These are phyloP conservation scores for Gossypium anomalum DNA, from an alignment of 345 rosid genomes.

Conservation along the genomic window DNA sequence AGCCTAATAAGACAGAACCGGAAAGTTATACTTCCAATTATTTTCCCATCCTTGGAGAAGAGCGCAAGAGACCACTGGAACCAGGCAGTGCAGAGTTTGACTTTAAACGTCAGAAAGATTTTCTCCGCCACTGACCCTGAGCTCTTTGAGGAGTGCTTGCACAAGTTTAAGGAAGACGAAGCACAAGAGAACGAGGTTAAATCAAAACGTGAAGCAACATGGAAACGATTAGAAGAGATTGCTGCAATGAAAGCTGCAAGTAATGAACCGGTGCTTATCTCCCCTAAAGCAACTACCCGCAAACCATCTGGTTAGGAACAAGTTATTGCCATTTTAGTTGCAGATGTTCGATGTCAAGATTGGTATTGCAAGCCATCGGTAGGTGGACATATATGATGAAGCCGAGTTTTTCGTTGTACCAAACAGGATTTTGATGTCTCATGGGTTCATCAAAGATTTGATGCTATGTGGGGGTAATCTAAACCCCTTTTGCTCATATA, in stretches of 20 bases:
- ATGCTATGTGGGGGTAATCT: conserved; percentile 10
- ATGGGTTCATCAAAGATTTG: conserved; percentile 6
- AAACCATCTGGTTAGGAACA: conserved; percentile 33
- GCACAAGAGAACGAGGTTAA: conserved; percentile 45
- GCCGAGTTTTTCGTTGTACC: conserved; percentile 12
- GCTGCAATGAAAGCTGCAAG: conserved; percentile 58
- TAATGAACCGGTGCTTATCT: conserved; percentile 42
- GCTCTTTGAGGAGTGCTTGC: conserved; percentile 66
- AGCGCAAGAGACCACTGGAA: conserved; percentile 76
- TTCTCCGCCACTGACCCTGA: conserved; percentile 70
- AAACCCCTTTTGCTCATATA: conserved; percentile 11
- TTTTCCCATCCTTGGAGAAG: conserved; percentile 67
- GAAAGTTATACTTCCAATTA: conserved; percentile 67
- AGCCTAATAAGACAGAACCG: conserved; percentile 71
- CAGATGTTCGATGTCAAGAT: conserved; percentile 4
- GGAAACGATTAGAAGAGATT: conserved; percentile 70
- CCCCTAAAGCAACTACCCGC: conserved; percentile 24
- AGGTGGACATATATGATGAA: neutral
- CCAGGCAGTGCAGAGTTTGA: conserved; percentile 76
- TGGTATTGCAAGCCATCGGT: conserved; percentile 16
- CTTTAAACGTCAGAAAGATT: conserved; percentile 66
- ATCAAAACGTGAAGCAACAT: conserved; percentile 45
- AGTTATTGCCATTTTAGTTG: neutral
- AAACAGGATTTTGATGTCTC: conserved; percentile 9
- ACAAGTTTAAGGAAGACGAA: conserved; percentile 60